Evolutionary conservation across 352 stramenopile species (phyloP).

Genomic region (Sclerospora graminicola): DNA sequence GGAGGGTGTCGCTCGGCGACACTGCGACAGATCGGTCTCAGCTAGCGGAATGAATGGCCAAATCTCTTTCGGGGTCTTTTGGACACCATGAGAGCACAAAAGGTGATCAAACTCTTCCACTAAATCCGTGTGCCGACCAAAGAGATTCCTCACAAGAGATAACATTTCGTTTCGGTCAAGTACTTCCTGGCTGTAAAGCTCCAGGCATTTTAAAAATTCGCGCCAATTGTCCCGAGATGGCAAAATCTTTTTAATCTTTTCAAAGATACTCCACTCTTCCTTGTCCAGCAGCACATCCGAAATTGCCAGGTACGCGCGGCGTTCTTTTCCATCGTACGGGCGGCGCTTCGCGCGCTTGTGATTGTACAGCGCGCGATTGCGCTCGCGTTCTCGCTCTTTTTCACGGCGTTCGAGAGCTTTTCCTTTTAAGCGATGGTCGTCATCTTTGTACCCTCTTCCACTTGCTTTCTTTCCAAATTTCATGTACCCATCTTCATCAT

Average conservation of each 20-base stretch:
- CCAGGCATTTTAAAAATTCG: conserved; percentile 98
- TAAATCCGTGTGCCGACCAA: conserved; percentile 77
- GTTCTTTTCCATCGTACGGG: conserved; percentile 64
- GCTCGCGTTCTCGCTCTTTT: conserved; percentile 70
- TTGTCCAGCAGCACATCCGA: conserved; percentile 76
- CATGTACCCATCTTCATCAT: conserved; percentile 33
- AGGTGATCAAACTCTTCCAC: conserved; percentile 75
- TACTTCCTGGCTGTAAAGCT: conserved; percentile 97
- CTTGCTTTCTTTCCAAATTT: conserved; percentile 37
- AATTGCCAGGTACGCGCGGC: conserved; percentile 58
- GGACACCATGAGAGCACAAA: conserved; percentile 60
- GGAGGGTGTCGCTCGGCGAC: conserved; percentile 88
- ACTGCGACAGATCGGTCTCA: conserved; percentile 88
- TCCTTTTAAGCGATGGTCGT: conserved; percentile 36
- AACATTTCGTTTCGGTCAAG: conserved; percentile 86
- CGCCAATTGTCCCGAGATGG: conserved; percentile 89
- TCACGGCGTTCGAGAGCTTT: conserved; percentile 61
- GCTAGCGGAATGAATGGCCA: conserved; percentile 87
- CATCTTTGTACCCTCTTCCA: conserved; percentile 38
- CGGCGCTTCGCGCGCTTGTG: conserved; percentile 62
- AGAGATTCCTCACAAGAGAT: conserved; percentile 80
- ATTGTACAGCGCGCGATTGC: conserved; percentile 63
- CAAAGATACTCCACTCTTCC: conserved; percentile 89
- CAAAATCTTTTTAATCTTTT: conserved; percentile 90
- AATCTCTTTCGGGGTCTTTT: conserved; percentile 81